These are phyloP conservation scores for Aspergillus tubingensis DNA, from an alignment of 2,329 filamentous ascomycete genomes.

Conservation along the genomic window DNA sequence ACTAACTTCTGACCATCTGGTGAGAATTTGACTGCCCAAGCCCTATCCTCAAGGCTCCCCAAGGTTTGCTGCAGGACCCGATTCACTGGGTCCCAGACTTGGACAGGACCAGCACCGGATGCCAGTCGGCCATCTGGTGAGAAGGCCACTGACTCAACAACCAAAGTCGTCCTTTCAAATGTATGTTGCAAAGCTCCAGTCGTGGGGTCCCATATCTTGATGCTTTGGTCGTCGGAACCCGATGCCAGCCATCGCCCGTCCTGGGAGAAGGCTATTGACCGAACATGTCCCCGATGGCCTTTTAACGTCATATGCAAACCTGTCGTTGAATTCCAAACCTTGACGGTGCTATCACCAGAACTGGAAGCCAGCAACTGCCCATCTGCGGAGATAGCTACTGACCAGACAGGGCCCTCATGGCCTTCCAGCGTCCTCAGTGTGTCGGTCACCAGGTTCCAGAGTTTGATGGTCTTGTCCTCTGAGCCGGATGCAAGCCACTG, in stretches of 20 bases:
- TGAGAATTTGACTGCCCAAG: not conserved
- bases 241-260: not conserved
- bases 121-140: not conserved
- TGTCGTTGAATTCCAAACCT: not conserved
- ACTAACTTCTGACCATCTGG: not conserved
- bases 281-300: not conserved
- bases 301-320: not conserved
- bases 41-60: not conserved
- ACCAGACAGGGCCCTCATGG: not conserved
- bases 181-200: not conserved
- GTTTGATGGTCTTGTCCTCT: not conserved
- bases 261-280: not conserved
- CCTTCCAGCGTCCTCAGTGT: not conserved
- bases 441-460: not conserved
- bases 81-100: not conserved
- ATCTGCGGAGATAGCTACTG: not conserved
- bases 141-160: not conserved
- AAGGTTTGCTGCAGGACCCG: not conserved
- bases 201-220: not conserved
- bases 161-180: not conserved
- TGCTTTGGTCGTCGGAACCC: not conserved
- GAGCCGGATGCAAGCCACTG: not conserved
- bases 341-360: not conserved
- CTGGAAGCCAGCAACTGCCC: not conserved
- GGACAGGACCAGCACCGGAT: not conserved